Evolutionary conservation across 116 monocot species (phyloP), one percentile per base, ranked within the genome.

Genomic region (Cymodocea nodosa): DNA sequence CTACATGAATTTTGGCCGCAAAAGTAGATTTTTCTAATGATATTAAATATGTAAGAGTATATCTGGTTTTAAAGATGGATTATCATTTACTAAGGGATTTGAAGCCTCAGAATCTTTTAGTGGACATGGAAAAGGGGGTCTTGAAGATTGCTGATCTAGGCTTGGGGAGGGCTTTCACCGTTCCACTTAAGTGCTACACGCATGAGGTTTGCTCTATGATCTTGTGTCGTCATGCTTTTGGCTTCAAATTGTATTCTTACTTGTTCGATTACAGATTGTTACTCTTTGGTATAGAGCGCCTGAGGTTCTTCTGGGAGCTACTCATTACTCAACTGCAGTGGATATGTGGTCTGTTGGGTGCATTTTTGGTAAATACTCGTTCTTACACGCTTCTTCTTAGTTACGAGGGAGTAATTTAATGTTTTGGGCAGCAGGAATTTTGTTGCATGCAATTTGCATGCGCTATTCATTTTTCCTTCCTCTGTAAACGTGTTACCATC

Each of bases 301-400:
- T 11, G 99, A 99, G 72, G 80, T 92, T 11, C 86, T 99, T 55
- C 89, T 99, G 30, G 99, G 92, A 18, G 77, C 86, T 17, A 84
- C 81, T 15, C 81, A 74, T 30, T 86, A 89, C 62, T 81, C 93
- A 20, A 81, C 76, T 2, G 81, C 99, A 13, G 86, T 92, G 35
- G 99, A 99, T 71, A 89, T 99, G 20, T 99, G 99, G 99, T 89
- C 99, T 57, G 83, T 99, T 50, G 99, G 92, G 35, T 99, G 44
- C 12, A 44, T 44, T 12, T 44, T 44, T 12, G 44, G 44, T 44
- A 12, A 10, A 7, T 44, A 1, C 8, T 40, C 40, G 10, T 40
- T 40, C 10, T 35, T 37, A 37, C 35, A 2, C 34, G 17, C 2
- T 35, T 61, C 5, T 23, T 30, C 23, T 24, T 59, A 2, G 59